Percentiles rank a stretch among this genome's conserved stretches.
Evolutionary conservation across 768 basidiomycete species (phyloP).

Genomic region (Mycena metata): DNA sequence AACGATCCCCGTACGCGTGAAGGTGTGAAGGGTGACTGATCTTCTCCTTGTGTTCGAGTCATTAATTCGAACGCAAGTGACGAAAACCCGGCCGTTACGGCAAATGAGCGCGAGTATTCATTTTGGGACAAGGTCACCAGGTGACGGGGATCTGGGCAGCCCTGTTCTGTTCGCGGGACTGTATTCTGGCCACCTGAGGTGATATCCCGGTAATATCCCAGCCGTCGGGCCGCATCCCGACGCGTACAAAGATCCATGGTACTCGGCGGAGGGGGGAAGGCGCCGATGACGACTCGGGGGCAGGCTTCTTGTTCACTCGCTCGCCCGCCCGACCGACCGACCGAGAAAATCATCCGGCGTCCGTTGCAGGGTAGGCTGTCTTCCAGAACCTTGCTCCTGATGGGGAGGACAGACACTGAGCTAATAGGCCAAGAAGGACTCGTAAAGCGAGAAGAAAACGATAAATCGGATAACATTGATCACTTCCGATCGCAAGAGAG

Average conservation of each 20-base stretch:
- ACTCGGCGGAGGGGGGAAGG: slow-evolving; percentile 10
- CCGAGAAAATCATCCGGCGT: no score
- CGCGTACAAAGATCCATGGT: background rate
- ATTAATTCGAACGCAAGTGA: slow-evolving; percentile 10
- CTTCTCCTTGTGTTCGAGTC: slow-evolving; percentile 14
- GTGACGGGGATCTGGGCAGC: slow-evolving; percentile 23
- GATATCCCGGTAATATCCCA: background rate
- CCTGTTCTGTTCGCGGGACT: background rate
- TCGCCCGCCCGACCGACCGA: slow-evolving; percentile 3
- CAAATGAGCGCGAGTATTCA: background rate
- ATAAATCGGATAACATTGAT: slow-evolving; percentile 27
- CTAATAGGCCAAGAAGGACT: no score
- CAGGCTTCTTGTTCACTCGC: slow-evolving; percentile 24
- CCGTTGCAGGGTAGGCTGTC: no score
- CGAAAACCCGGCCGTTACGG: slow-evolving; percentile 21
- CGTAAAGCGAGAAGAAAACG: background rate
- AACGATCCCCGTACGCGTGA: slow-evolving; percentile 10
- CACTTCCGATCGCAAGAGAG: slow-evolving; percentile 18
- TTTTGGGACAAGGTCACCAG: slow-evolving; percentile 21
- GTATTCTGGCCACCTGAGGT: slow-evolving; percentile 18
- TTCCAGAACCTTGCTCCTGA: background rate
- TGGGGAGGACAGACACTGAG: no score
- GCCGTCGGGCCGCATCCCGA: slow-evolving; percentile 27
- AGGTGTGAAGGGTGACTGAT: slow-evolving; percentile 15
- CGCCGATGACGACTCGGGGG: background rate